Conservation (phyloP, 768 basidiomycete species). For the Tulasnella sp. region DNA sequence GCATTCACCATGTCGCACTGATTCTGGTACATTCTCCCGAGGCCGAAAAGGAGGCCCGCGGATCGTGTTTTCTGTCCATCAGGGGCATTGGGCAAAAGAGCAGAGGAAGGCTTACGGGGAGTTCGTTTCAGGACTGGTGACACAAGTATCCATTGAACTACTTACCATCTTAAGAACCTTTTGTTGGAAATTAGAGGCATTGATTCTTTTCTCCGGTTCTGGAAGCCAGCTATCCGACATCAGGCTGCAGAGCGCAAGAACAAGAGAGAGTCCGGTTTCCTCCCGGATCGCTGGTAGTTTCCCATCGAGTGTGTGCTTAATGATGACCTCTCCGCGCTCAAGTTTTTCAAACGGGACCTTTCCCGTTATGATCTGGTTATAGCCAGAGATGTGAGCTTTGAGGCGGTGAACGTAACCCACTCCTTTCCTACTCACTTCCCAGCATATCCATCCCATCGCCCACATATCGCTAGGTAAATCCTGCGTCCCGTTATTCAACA, state of each 20-base stretch:
- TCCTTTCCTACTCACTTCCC: too few species aligned
- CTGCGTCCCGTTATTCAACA: background rate
- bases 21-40: background rate
- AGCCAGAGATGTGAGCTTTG: background rate
- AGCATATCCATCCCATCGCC: background rate
- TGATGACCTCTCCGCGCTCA: background rate
- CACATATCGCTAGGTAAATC: background rate
- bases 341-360: background rate
- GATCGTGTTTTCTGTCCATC: background rate
- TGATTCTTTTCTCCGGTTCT: background rate
- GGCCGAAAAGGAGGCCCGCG: background rate
- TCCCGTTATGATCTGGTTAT: background rate
- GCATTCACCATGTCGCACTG: background rate
- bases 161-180: background rate
- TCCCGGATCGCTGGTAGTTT: background rate
- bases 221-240: background rate
- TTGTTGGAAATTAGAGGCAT: background rate
- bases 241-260: background rate
- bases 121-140: background rate
- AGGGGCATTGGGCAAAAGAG: background rate
- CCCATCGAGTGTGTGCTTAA: background rate
- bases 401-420: too few species aligned
- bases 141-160: background rate
- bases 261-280: background rate
- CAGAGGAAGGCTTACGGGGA: background rate